Percentiles rank a stretch among this genome's conserved stretches.
Evolutionary conservation across 2,329 filamentous ascomycete genomes (phyloP).

Genomic region (Tolypocladium album): DNA sequence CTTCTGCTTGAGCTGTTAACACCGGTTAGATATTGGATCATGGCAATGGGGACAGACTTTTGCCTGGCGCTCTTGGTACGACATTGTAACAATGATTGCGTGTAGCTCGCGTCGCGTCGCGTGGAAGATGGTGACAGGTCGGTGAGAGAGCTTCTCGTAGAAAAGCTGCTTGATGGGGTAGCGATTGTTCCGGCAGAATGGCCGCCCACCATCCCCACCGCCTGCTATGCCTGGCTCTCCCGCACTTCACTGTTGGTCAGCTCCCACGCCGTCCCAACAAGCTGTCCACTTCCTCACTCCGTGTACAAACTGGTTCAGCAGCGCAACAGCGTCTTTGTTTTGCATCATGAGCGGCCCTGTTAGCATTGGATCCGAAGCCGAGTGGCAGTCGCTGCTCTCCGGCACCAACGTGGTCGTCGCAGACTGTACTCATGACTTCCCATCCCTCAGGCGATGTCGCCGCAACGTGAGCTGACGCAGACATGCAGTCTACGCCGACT

Average conservation of each 20-base stretch:
- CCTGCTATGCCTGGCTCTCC: conserved; percentile 8
- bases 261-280: not conserved
- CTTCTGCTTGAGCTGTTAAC: conserved; percentile 26
- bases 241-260: conserved; percentile 10
- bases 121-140: not conserved
- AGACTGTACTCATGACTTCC: conserved; percentile 58
- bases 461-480: conserved; percentile 12
- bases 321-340: not conserved
- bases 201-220: not conserved
- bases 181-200: conserved; percentile 15
- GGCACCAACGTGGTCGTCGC: conserved; percentile 73
- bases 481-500: conserved; percentile 76
- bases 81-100: conserved; percentile 13
- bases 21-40: no score
- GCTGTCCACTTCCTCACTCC: not conserved
- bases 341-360: conserved; percentile 34
- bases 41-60: conserved; percentile 13
- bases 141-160: conserved; percentile 1
- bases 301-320: not conserved
- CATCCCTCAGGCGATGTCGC: not conserved
- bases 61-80: conserved; percentile 18
- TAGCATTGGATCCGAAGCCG: conserved; percentile 51
- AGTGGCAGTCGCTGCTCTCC: conserved; percentile 63
- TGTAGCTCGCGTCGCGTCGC: not conserved
- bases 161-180: conserved; percentile 5